A percentile compares a stretch with the other conserved stretches of the same genome.
Conservation (phyloP, 2,329 filamentous ascomycete species). For the Pezicula neosporulosa region DNA sequence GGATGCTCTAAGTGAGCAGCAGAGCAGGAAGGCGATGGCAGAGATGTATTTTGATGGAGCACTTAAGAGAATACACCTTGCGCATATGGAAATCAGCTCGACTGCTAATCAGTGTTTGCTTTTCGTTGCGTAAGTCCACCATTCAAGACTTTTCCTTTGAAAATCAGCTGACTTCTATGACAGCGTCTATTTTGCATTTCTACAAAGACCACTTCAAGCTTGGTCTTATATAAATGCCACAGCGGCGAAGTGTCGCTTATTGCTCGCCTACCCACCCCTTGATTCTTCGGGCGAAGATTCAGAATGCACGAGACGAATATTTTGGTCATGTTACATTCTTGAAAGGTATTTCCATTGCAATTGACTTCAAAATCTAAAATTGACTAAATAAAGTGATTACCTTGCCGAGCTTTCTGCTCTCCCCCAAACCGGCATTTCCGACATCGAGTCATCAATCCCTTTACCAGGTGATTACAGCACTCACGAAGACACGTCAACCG, state of each 20-base stretch:
- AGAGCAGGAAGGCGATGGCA: conserved; percentile 32
- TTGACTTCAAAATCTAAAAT: neutral
- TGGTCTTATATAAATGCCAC: conserved; percentile 49
- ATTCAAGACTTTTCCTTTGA: neutral
- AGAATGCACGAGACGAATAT: conserved; percentile 47
- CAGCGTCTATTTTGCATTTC: conserved; percentile 46
- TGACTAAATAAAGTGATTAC: conserved; percentile 39
- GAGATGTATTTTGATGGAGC: conserved; percentile 44
- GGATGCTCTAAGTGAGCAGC: conserved; percentile 27
- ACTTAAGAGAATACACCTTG: conserved; percentile 41
- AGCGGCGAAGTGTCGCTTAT: conserved; percentile 45
- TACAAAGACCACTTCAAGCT: conserved; percentile 46
- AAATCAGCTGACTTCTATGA: neutral
- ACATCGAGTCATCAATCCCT: conserved; percentile 47
- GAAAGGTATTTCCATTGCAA: conserved; percentile 37
- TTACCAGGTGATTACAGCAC: conserved; percentile 36
- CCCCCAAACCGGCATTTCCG: conserved; percentile 46
- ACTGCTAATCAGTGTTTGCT: conserved; percentile 47
- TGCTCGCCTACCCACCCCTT: conserved; percentile 39
- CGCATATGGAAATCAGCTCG: conserved; percentile 42
- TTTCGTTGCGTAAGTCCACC: conserved; percentile 39
- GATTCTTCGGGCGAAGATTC: conserved; percentile 34
- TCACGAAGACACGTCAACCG: conserved; percentile 16
- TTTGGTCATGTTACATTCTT: conserved; percentile 52
- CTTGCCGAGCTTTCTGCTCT: conserved; percentile 48